Base-by-base conservation (phyloP, 345 rosid genomes). In the Gossypioides kirkii region DNA sequence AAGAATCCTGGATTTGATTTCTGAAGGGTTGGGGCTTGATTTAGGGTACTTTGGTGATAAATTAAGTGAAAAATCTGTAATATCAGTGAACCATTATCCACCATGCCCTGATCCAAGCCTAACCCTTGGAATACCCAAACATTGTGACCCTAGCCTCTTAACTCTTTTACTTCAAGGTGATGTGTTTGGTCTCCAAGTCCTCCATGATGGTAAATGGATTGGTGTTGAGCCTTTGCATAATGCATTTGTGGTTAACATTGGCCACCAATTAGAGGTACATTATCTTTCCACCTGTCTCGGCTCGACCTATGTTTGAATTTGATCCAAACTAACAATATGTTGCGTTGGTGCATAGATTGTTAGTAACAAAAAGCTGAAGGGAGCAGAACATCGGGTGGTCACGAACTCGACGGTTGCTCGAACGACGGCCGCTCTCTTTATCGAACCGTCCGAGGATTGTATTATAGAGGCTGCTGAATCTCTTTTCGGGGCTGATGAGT, bases 31-130 rank as follows among this genome's bases (percentile, higher is more conserved):
- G 25, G 80, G 80, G 61, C 81, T 77, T 8, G 79, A 73, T 46
- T 8, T 8, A 3, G 75, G 75, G 6, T 73, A 73, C 54, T 76
- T 85, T 2, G 32, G n/a, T 10, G 70, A 50, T 28, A 61, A 58
- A 25, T 32, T 73, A 36, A 68, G 62, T 28, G 61, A 54, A 75
- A 58, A 8, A 4, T 45, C 16, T 22, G 6, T 72, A 10, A 10
- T 77, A 61, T 22, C 61, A 3, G 46, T 67, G 2, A 78, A 82
- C 62, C 26, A 74, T 75, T 75, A 77, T 58, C 82, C 81, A 1
- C 74, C 86, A 6, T 83, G 84, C 43, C 84, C 82, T 10, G 73
- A 83, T 8, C 86, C 85, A 58, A 78, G 80, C 20, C 70, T 80
- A 66, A 74, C 78, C 52, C 50, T 83, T 6, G 86, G 83, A 60